Percentiles rank a stretch among this genome's conserved stretches.
Evolutionary conservation across 192 early-diverging fungal species (phyloP).

Genomic region (Funneliformis geosporum): DNA sequence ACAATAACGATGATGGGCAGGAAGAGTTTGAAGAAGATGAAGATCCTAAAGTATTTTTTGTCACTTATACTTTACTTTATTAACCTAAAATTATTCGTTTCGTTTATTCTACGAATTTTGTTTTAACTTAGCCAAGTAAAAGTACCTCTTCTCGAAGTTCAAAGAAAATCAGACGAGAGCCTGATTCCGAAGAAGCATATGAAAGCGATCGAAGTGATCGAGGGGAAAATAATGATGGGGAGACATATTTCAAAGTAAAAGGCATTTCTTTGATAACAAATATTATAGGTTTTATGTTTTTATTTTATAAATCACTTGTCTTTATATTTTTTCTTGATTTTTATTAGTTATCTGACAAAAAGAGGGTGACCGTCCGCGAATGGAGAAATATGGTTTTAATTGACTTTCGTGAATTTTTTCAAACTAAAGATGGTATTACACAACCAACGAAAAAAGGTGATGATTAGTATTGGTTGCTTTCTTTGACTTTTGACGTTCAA

Average conservation of each 20-base stretch:
- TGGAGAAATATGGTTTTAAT: constrained; percentile 21
- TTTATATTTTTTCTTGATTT: background rate
- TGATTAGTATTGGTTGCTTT: too few relatives aligned
- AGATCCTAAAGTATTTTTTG: background rate
- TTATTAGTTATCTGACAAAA: constrained; percentile 8
- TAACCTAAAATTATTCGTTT: background rate
- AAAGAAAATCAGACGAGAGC: background rate
- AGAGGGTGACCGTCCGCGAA: constrained; percentile 12
- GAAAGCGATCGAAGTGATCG: background rate
- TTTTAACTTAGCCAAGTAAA: background rate
- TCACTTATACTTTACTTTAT: background rate
- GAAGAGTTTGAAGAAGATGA: background rate
- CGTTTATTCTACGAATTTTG: background rate
- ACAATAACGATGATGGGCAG: background rate
- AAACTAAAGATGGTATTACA: background rate
- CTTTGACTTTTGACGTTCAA: background rate
- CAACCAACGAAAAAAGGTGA: constrained; percentile 19
- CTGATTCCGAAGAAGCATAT: background rate
- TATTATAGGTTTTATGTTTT: too few relatives aligned
- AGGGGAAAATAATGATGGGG: constrained; percentile 9
- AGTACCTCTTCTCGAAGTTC: background rate
- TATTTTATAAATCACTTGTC: too few relatives aligned
- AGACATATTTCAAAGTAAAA: constrained; percentile 24
- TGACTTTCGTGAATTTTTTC: constrained; percentile 20
- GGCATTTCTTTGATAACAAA: background rate